Percentiles rank a stretch among this genome's conserved stretches.
Conservation (phyloP, 768 basidiomycete genomes). For the Boletus coccyginus region DNA sequence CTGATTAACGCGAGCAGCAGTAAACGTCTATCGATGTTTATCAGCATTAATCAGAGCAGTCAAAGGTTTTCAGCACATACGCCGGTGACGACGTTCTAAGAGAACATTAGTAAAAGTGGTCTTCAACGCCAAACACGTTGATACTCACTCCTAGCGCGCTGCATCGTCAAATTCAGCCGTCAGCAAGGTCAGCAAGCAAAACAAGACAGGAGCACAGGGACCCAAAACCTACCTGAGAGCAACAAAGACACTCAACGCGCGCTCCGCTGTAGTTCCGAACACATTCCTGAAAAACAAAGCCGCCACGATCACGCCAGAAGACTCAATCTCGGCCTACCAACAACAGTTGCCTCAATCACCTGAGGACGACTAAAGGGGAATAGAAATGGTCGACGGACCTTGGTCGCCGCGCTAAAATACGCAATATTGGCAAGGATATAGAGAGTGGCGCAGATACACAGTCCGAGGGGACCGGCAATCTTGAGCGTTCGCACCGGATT, state of each 20-base stretch:
- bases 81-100: constrained; percentile 30
- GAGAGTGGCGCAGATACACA: too few relatives aligned
- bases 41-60: not conserved
- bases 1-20: constrained; percentile 51
- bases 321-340: constrained; percentile 42
- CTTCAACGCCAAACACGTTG: not conserved
- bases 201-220: not conserved
- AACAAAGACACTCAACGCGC: constrained; percentile 52
- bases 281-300: constrained; percentile 58
- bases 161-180: not conserved
- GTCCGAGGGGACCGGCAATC: too few relatives aligned
- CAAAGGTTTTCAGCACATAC: constrained; percentile 13
- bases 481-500: constrained; percentile 38
- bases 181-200: not conserved
- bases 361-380: too few relatives aligned
- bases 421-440: too few relatives aligned
- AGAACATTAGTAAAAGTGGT: not conserved
- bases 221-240: constrained; percentile 44
- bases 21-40: constrained; percentile 39
- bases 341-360: not conserved
- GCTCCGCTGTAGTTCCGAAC: constrained; percentile 50
- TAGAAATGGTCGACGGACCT: constrained; percentile 3
- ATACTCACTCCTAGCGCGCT: constrained; percentile 36
- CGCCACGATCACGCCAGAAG: constrained; percentile 54
- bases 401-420: constrained; percentile 23